Evolutionary conservation across 1,284 basidiomycete genomes (phyloP), one percentile per base, ranked within the genome.

Genomic region (Ceratobasidium sp.): DNA sequence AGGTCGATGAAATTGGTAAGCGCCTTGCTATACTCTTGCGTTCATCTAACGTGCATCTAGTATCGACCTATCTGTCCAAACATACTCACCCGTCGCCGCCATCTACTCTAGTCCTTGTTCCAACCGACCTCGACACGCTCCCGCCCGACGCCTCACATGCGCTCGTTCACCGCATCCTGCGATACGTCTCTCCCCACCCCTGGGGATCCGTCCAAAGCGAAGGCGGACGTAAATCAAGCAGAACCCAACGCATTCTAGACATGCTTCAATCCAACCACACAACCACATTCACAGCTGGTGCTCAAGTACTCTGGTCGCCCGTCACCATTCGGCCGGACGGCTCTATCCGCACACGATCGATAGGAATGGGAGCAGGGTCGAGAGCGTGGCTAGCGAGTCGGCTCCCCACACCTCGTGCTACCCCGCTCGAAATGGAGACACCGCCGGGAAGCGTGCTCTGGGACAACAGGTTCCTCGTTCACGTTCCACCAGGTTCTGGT

Each of bases 201-300:
- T 93, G 91, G 91, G 91, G 91, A 3, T 85, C 86, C 50, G 73
- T 82, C 22, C 80, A 79, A 17, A 84, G 90, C 3, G 86, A 91
- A 74, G 84, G 81, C 1, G 78, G 82, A 68, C 83, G 89, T 38
- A 82, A 84, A 6, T 75, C 74, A 52, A 71, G 69, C 5, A 82
- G 81, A 56, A 75, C 88, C 25, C 72, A 79, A 1, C 80, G 80
- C 42, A 85, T 91, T 69, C 75, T 27, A 17, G 82, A 32, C 67
- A 76, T 8, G 77, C 78, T 3, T 68, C 69, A 56, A 31, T 13
- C 27, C 17, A 10, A 31, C 12, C 10, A 42, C 7, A n/a, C 49
- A 34, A 47, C 45, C n/a, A 35, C 49, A 35, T 83, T 85, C 68
- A 76, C 78, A 2, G 83, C 83, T 1, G 90, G 88, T 5, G 84